These are phyloP conservation scores for Lepidium sativum DNA, from an alignment of 345 rosid genomes.

Conservation along the genomic window DNA sequence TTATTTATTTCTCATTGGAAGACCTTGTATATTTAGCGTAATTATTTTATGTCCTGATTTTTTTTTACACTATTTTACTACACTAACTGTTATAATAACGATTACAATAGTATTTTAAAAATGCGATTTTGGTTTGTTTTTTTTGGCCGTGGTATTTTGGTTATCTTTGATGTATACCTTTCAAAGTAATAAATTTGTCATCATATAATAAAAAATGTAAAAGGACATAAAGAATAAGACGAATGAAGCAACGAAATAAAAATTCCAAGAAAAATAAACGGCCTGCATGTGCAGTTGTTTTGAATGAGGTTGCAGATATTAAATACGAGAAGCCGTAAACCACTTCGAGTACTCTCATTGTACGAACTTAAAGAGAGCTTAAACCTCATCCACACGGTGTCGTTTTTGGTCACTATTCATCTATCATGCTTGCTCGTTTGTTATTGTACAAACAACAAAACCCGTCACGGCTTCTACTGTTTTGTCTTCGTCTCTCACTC, in stretches of 20 bases:
- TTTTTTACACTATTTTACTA: too few species aligned
- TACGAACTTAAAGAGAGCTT: constrained; percentile 9
- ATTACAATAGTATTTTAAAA: too few species aligned
- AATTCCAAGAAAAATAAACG: constrained; percentile 1
- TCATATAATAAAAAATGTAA: neutral
- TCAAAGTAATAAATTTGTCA: neutral
- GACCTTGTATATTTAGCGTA: too few species aligned
- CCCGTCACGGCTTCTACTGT: neutral
- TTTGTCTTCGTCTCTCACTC: constrained; percentile 5
- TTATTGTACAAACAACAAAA: constrained; percentile 9
- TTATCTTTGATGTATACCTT: neutral
- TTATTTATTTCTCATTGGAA: too few species aligned
- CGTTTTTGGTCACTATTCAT: constrained; percentile 23
- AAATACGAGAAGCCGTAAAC: constrained; percentile 26
- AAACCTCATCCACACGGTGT: constrained; percentile 5
- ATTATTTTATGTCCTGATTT: too few species aligned
- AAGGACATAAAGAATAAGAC: neutral
- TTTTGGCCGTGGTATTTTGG: too few species aligned
- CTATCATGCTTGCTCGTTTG: constrained; percentile 6
- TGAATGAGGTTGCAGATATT: neutral
- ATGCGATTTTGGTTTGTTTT: too few species aligned
- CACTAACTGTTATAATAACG: too few species aligned
- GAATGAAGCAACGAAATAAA: neutral
- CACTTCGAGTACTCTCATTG: constrained; percentile 28
- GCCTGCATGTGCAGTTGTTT: constrained; percentile 17